These are phyloP conservation scores for Dactylellina drechsleri DNA, from an alignment of 2,329 filamentous ascomycete species.

Conservation along the genomic window DNA sequence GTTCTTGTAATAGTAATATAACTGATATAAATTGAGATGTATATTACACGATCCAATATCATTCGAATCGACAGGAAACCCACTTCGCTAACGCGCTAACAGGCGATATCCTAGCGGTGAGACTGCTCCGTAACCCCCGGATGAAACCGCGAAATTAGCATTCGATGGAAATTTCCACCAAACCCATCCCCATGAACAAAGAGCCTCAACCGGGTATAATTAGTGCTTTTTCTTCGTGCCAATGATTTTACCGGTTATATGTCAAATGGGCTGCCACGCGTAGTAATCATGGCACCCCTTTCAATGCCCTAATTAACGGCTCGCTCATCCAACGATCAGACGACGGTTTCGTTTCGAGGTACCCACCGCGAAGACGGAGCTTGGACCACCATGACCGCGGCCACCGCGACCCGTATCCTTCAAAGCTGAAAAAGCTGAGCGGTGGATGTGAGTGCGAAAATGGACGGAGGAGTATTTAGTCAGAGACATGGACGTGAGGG, in stretches of 20 bases:
- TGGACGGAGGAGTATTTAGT: constrained; percentile 2
- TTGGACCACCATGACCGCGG: neutral
- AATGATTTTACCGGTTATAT: constrained; percentile 35
- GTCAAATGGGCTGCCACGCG: constrained; percentile 25
- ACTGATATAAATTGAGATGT: neutral
- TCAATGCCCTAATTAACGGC: constrained; percentile 28
- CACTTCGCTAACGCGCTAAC: constrained; percentile 42
- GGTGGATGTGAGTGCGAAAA: too few species aligned
- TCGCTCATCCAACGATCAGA: neutral
- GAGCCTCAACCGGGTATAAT: constrained; percentile 22
- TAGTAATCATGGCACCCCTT: constrained; percentile 14
- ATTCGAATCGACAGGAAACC: constrained; percentile 23
- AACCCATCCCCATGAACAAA: constrained; percentile 14
- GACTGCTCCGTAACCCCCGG: constrained; percentile 45
- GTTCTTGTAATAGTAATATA: neutral
- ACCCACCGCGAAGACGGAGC: neutral
- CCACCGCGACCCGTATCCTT: neutral
- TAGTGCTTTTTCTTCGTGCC: constrained; percentile 11
- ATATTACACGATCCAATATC: neutral
- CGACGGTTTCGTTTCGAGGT: too few species aligned
- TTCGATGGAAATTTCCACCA: constrained; percentile 32
- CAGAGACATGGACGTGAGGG: neutral
- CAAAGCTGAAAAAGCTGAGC: too few species aligned
- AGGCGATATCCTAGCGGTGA: constrained; percentile 46
- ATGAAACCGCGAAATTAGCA: constrained; percentile 41